Evolutionary conservation across 345 rosid genomes (phyloP).

Genomic region (Clausena lansium): DNA sequence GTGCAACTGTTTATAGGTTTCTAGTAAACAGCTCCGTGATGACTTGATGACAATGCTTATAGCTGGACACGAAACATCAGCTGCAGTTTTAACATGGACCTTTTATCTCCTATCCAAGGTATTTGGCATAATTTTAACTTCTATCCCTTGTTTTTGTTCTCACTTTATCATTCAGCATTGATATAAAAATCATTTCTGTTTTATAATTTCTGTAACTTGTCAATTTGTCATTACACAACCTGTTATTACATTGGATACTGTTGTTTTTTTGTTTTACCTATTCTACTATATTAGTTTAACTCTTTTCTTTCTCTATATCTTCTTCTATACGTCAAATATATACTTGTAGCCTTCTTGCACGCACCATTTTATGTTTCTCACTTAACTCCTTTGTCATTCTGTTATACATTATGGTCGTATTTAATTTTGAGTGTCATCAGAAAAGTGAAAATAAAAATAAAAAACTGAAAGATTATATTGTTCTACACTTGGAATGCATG

Average conservation of each 20-base stretch:
- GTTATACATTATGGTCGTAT: neutral
- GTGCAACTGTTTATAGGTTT: constrained; percentile 53
- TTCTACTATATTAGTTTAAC: neutral
- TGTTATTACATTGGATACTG: neutral
- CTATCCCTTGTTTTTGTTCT: neutral
- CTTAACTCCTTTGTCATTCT: neutral
- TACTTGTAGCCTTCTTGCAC: neutral
- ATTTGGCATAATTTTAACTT: neutral
- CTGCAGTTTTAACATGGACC: constrained; percentile 96
- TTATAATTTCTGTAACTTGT: neutral
- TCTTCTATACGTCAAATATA: neutral
- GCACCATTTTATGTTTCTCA: neutral
- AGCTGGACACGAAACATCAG: constrained; percentile 98
- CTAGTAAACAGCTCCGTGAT: constrained; percentile 95
- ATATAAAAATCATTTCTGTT: neutral
- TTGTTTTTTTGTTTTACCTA: neutral
- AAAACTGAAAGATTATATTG: neutral
- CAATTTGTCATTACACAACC: neutral
- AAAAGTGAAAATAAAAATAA: neutral
- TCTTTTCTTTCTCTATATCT: neutral
- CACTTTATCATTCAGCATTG: neutral
- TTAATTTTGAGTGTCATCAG: neutral
- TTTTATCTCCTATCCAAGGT: constrained; percentile 87
- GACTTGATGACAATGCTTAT: constrained; percentile 99
- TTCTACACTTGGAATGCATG: neutral